phyloP scores from a whole-genome alignment of 2,329 filamentous ascomycete genomes.

The Paraconiothyrium brasiliense region DNA sequence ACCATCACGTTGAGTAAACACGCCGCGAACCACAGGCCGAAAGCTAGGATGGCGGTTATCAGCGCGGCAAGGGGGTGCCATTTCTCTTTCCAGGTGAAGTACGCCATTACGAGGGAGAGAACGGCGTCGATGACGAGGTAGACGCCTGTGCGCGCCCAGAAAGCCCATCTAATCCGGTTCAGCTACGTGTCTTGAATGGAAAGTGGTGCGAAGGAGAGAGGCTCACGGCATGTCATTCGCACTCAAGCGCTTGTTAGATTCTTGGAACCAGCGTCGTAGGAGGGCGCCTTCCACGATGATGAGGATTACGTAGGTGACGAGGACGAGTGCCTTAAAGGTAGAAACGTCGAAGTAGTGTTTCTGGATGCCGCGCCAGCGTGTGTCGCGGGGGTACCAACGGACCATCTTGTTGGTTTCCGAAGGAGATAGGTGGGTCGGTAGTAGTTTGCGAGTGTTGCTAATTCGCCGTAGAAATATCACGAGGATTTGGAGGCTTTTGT shows the following conservation, averaged over 20 bases:
- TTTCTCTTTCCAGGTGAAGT: not conserved
- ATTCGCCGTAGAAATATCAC: not conserved
- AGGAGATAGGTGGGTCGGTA: not conserved
- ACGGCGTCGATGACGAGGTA: slow-evolving; percentile 14
- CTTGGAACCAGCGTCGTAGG: slow-evolving; percentile 15
- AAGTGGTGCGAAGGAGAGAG: not conserved
- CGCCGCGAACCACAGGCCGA: slow-evolving; percentile 3
- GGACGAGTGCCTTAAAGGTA: slow-evolving; percentile 18
- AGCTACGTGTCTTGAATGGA: not conserved
- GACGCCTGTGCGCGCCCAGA: slow-evolving; percentile 10
- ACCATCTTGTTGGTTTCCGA: slow-evolving; percentile 18
- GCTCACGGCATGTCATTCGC: not conserved
- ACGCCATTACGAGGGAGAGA: slow-evolving; percentile 8
- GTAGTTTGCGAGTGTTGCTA: not conserved
- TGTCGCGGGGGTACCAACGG: slow-evolving; percentile 15
- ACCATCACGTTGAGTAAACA: not conserved
- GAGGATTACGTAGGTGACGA: slow-evolving; percentile 24
- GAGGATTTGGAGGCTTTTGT: not conserved
- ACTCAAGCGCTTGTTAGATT: not conserved
- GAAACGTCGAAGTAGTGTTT: slow-evolving; percentile 23
- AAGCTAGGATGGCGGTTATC: slow-evolving; percentile 8
- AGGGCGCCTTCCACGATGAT: slow-evolving; percentile 23
- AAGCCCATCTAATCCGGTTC: not conserved
- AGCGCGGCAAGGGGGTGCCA: slow-evolving; percentile 20
- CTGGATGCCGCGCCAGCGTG: slow-evolving; percentile 23